Base-by-base conservation (phyloP, 2,329 filamentous ascomycete species). In the Sporothrix euskadiensis region DNA sequence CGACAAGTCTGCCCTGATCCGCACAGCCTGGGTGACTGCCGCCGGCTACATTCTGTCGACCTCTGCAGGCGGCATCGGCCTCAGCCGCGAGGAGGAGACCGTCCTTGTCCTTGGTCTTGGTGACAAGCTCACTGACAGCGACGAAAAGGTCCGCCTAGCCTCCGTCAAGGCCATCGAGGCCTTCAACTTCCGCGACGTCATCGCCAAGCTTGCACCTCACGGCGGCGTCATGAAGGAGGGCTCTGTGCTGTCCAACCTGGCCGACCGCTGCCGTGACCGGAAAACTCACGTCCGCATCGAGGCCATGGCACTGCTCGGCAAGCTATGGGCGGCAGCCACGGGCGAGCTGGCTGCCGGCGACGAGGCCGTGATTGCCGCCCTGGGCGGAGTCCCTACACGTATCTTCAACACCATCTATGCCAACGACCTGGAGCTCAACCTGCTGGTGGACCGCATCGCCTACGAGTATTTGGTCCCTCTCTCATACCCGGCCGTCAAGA, bases 281-380 rank as follows among this genome's bases (percentile, higher is more conserved):
- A 95, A 92, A 80, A 88, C 91, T 16, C 85, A 88, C 57, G 93
- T 99, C 12, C 92, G 95, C 73, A 90, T 92, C 54, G 93, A 95
- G 78, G 94, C 94, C 32, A 97, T 97, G 88, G 91, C 90, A 69
- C 86, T 97, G 9, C 84, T 98, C 1, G 93, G 89, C 12, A 93
- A 91, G 75, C 90, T 98, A 39, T 99, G 96, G 96, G 94, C 93
- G n/a, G 94, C 97, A 22, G 95, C 93, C 14, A 89, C 91, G 22
- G 93, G 94, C 22, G 94, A 97, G 78, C 92, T 99, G 77, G 90
- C 93, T 32, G 89, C 91, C 71, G 93, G 93, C 16, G 92, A 95
- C 78, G 93, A 97, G 77, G 85, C 87, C 22, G 91, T 97, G 26
- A 88, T 87, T 14, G 84, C 89, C 10, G 88, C 95, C n/a, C 84